These are phyloP conservation scores for Penicillium nucicola DNA, from an alignment of 495 filamentous ascomycete genomes.

Conservation along the genomic window DNA sequence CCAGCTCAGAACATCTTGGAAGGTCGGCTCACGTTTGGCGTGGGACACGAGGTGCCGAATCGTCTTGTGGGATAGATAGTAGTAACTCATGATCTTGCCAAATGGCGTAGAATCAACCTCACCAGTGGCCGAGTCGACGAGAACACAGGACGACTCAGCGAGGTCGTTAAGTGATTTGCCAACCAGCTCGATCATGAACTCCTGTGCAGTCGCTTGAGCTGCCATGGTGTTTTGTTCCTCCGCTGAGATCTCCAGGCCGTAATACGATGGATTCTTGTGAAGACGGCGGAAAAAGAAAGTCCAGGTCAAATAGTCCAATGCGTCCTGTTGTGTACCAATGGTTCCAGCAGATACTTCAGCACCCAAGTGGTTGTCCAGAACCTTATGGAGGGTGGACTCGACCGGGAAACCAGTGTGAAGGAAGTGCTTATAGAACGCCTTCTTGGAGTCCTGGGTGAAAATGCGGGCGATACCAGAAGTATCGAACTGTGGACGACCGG, in stretches of 20 bases:
- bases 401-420: conserved; percentile 97
- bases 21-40: conserved; percentile 72
- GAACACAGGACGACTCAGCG: conserved; percentile 76
- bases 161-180: conserved; percentile 79
- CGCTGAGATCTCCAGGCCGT: conserved; percentile 88
- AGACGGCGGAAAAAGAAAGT: conserved; percentile 98
- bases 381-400: conserved; percentile 92
- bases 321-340: conserved; percentile 90
- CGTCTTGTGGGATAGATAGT: conserved; percentile 96
- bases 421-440: conserved; percentile 99
- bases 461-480: conserved; percentile 92
- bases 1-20: conserved; percentile 87
- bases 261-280: conserved; percentile 98
- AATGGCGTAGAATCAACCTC: conserved; percentile 85
- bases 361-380: conserved; percentile 93
- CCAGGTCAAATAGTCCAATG: conserved; percentile 97
- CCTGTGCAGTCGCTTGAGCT: conserved; percentile 80
- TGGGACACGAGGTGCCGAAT: conserved; percentile 76
- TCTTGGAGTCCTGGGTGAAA: conserved; percentile 96
- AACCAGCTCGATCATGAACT: conserved; percentile 90
- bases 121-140: conserved; percentile 72
- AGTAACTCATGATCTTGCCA: conserved; percentile 98
- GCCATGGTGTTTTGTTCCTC: conserved; percentile 90
- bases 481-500: conserved; percentile 95
- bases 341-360: conserved; percentile 94